phyloP scores from a whole-genome alignment of 2,329 filamentous ascomycete genomes.

The Fusarium nygamai region DNA sequence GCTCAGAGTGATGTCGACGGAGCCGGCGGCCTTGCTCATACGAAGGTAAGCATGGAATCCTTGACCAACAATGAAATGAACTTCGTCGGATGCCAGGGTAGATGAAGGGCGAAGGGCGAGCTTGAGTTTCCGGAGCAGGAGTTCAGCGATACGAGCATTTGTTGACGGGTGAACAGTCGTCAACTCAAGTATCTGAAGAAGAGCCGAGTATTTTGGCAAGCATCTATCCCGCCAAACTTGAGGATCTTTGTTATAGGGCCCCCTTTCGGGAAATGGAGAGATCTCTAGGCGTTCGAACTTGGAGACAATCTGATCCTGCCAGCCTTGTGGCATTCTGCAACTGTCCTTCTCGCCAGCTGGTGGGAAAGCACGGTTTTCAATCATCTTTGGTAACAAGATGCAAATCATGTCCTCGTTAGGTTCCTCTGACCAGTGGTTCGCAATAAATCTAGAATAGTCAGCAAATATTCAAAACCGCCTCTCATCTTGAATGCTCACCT shows the following conservation, averaged over 20 bases:
- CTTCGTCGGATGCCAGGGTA: slow-evolving; percentile 67
- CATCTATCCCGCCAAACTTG: slow-evolving; percentile 71
- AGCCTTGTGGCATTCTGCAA: slow-evolving; percentile 69
- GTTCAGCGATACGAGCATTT: slow-evolving; percentile 71
- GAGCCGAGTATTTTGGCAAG: slow-evolving; percentile 73
- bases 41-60: slow-evolving; percentile 79
- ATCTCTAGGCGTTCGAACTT: slow-evolving; percentile 74
- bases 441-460: slow-evolving; percentile 71
- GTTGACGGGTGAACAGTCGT: slow-evolving; percentile 73
- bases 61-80: slow-evolving; percentile 78
- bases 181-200: slow-evolving; percentile 70
- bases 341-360: slow-evolving; percentile 61
- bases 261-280: slow-evolving; percentile 72
- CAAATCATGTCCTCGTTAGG: slow-evolving; percentile 75
- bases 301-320: slow-evolving; percentile 77
- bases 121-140: slow-evolving; percentile 72
- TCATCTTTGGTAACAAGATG: slow-evolving; percentile 73
- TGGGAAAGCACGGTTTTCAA: slow-evolving; percentile 64
- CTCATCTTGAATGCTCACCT: slow-evolving; percentile 60
- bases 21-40: slow-evolving; percentile 68
- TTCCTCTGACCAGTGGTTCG: slow-evolving; percentile 75
- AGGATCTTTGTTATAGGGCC: slow-evolving; percentile 69
- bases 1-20: slow-evolving; percentile 69
- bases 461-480: slow-evolving; percentile 18
- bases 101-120: slow-evolving; percentile 71